Percentiles rank a stretch among this genome's conserved stretches.
Evolutionary conservation across 768 basidiomycete genomes (phyloP).

Genomic region (Lactifluus rugatus): DNA sequence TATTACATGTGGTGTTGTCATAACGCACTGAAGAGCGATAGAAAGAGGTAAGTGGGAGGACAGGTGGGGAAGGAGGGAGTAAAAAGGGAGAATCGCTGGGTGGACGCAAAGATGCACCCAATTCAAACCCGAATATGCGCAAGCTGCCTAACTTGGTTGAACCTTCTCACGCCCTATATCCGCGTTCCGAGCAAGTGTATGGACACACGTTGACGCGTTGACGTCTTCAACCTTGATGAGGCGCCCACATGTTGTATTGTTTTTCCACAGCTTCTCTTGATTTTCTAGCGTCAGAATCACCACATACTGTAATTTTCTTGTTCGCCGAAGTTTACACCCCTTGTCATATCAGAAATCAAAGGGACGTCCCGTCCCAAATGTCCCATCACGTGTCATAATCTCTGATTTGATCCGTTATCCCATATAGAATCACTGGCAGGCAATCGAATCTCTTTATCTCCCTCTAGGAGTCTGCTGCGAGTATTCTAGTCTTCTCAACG

Average conservation of each 20-base stretch:
- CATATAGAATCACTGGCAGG: too few relatives aligned
- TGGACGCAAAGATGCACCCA: too few relatives aligned
- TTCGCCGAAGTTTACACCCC: neutral
- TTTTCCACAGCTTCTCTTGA: neutral
- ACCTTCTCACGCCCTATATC: neutral
- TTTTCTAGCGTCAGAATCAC: too few relatives aligned
- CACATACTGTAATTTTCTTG: too few relatives aligned
- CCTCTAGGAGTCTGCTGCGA: too few relatives aligned
- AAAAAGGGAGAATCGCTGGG: neutral
- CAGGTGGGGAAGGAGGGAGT: constrained; percentile 13
- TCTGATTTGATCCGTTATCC: neutral
- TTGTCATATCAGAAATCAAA: neutral
- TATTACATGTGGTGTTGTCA: constrained; percentile 80
- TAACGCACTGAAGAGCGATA: constrained; percentile 24
- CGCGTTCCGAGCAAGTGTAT: neutral
- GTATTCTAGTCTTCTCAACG: neutral
- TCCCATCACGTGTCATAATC: neutral
- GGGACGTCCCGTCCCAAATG: neutral
- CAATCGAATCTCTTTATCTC: neutral
- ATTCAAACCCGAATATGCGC: neutral
- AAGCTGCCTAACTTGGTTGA: neutral
- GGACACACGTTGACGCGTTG: too few relatives aligned
- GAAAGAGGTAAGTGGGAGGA: constrained; percentile 13
- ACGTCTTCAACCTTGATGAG: too few relatives aligned
- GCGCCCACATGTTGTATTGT: too few relatives aligned